phyloP scores from a whole-genome alignment of 192 early-diverging fungal species.

The Dimargaris cristalligena region DNA sequence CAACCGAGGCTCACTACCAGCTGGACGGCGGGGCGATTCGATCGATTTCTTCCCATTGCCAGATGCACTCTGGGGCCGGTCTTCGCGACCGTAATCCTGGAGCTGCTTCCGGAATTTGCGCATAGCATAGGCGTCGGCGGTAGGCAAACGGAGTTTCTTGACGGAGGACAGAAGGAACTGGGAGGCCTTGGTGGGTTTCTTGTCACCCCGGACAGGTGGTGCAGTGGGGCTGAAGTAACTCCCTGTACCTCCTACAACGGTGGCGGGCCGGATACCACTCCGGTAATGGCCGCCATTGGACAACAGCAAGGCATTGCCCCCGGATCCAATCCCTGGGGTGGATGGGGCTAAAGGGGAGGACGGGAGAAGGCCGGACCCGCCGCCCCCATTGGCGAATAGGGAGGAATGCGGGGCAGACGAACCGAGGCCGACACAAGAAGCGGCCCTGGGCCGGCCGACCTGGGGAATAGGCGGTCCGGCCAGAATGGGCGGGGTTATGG shows the following conservation, averaged over 20 bases:
- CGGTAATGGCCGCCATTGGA: too few relatives aligned
- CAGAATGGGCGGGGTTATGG: background rate
- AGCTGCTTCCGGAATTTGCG: constrained; percentile 10
- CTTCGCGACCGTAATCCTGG: constrained; percentile 6
- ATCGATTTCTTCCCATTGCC: too few relatives aligned
- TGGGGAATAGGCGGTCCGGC: background rate
- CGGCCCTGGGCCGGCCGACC: background rate
- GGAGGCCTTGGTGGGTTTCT: background rate
- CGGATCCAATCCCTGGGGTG: too few relatives aligned
- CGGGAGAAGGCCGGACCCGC: too few relatives aligned
- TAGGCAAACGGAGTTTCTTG: background rate
- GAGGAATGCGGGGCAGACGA: background rate
- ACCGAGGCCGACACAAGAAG: background rate
- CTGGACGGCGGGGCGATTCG: too few relatives aligned
- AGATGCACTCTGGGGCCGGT: background rate
- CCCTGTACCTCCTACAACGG: too few relatives aligned
- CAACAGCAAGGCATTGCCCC: too few relatives aligned
- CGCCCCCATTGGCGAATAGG: too few relatives aligned
- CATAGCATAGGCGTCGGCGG: constrained; percentile 5
- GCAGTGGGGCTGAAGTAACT: too few relatives aligned
- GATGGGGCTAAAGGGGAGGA: too few relatives aligned
- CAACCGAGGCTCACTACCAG: too few relatives aligned
- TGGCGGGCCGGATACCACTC: too few relatives aligned
- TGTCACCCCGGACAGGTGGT: background rate
- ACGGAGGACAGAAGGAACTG: background rate